phyloP scores from a whole-genome alignment of 495 filamentous ascomycete genomes.

The Barbatosphaeria neglecta region DNA sequence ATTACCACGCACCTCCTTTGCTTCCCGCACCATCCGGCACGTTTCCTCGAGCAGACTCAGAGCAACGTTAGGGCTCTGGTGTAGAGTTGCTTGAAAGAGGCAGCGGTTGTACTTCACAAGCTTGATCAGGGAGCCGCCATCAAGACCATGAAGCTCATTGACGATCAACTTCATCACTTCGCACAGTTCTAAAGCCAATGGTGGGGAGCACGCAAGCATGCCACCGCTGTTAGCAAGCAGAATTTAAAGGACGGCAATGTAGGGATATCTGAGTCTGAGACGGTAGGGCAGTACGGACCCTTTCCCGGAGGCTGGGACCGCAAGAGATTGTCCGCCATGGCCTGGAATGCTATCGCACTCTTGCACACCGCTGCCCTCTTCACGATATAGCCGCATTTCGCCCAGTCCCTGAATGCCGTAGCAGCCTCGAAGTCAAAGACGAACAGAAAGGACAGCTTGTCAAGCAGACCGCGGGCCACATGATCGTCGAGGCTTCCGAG shows the following conservation, averaged over 20 bases:
- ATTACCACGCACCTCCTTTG: conserved; percentile 23
- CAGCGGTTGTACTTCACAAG: conserved; percentile 63
- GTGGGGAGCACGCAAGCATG: too few relatives aligned
- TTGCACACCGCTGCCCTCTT: conserved; percentile 33
- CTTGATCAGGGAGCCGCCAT: conserved; percentile 37
- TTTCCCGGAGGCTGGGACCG: conserved; percentile 40
- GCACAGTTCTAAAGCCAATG: conserved; percentile 36
- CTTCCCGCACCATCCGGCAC: conserved; percentile 32
- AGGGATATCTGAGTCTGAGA: too few relatives aligned
- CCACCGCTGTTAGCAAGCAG: too few relatives aligned
- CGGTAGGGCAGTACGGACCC: conserved; percentile 16
- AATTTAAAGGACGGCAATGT: too few relatives aligned
- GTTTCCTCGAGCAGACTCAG: conserved; percentile 49
- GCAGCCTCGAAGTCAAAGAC: conserved; percentile 71
- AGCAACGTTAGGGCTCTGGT: conserved; percentile 28
- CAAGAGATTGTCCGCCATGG: conserved; percentile 52
- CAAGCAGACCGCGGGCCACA: conserved; percentile 37
- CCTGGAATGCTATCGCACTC: conserved; percentile 27
- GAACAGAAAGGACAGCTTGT: conserved; percentile 51
- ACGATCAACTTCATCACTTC: conserved; percentile 47
- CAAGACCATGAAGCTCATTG: conserved; percentile 47
- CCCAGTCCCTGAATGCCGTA: conserved; percentile 54
- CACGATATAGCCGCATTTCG: conserved; percentile 49
- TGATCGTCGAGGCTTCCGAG: conserved; percentile 28
- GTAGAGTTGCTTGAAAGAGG: conserved; percentile 53